These are phyloP conservation scores for Staphylotrichum longicolle DNA, from an alignment of 495 filamentous ascomycete species.

Conservation along the genomic window DNA sequence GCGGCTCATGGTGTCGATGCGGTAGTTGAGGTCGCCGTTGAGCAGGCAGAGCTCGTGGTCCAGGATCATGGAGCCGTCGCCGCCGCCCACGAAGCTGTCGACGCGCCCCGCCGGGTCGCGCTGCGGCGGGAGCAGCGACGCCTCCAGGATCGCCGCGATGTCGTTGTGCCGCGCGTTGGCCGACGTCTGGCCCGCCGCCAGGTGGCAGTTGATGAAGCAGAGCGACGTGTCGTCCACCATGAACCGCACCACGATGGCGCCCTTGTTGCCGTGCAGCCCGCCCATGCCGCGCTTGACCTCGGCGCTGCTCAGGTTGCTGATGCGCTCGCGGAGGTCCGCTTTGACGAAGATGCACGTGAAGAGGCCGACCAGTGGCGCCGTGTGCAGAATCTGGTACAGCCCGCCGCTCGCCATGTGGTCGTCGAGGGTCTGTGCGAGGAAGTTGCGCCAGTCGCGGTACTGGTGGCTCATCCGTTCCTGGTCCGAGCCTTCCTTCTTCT, in stretches of 20 bases:
- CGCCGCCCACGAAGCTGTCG: slow-evolving; percentile 81
- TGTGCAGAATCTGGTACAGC: slow-evolving; percentile 82
- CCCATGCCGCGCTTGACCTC: slow-evolving; percentile 96
- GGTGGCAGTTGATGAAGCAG: slow-evolving; percentile 96
- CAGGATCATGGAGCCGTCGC: slow-evolving; percentile 92
- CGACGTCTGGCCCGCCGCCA: slow-evolving; percentile 88
- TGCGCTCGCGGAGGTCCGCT: slow-evolving; percentile 66
- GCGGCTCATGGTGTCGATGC: slow-evolving; percentile 93
- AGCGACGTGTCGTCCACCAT: slow-evolving; percentile 86
- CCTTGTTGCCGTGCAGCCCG: slow-evolving; percentile 93
- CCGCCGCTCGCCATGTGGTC: slow-evolving; percentile 72
- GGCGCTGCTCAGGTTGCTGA: slow-evolving; percentile 70
- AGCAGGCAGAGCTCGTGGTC: slow-evolving; percentile 96
- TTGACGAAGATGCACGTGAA: slow-evolving; percentile 96
- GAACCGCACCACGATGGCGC: slow-evolving; percentile 88
- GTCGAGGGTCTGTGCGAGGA: slow-evolving; percentile 74
- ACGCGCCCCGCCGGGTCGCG: slow-evolving; percentile 56
- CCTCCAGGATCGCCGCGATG: slow-evolving; percentile 84
- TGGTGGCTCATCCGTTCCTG: slow-evolving; percentile 96
- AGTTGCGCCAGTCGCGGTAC: slow-evolving; percentile 93
- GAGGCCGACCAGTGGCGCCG: slow-evolving; percentile 83
- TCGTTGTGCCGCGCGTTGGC: slow-evolving; percentile 92
- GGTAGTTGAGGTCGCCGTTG: slow-evolving; percentile 97
- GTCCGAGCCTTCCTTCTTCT: slow-evolving; percentile 88
- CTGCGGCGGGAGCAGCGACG: slow-evolving; percentile 66